Base-by-base conservation (phyloP, 306 rosid species). In the Quercus cerris region DNA sequence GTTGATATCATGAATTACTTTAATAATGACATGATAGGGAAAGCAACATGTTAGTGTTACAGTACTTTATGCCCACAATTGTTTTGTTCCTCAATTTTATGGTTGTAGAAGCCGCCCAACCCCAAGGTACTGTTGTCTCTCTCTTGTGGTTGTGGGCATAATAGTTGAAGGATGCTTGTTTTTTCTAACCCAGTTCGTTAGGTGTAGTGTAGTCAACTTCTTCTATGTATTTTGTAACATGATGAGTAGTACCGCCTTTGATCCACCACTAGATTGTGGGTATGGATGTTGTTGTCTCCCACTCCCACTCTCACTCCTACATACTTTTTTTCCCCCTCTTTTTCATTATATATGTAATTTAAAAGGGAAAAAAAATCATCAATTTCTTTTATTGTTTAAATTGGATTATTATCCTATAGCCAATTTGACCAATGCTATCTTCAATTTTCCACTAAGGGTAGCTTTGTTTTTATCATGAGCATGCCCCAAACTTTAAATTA, bases 181-280 rank as follows among this genome's bases (percentile, higher is more conserved):
- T 49, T 49, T 49, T 49, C 54, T 49, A 49, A 49, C 54, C 54
- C 54, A 13, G 54, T 49, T 49, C 3, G 54, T 49, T 49, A 49
- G 54, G 17, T 49, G 54, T 57, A 69, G 76, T 77, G 82, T 58
- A 74, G 85, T 82, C 85, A 77, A 67, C 70, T 71, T 75, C 70
- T 71, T 75, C 2, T 71, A 28, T 77, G 81, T 54, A 71, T 77
- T 75, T 80, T 82, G 77, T 63, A 61, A 59, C 10, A 80, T 72
- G 78, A 79, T 67, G 13, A 58, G 72, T 70, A 77, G 85, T 57
- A 75, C 83, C 86, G 75, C 51, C 58, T 76, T 63, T 78, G 27
- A 81, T 74, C 63, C 75, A 20, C 73, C 5, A 79, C 63, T 57
- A 57, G 81, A 49, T 71, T 78, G 68, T 41, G 75, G 44, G 44